phyloP scores from a whole-genome alignment of 129 eudicot genomes.

The Silybum marianum region DNA sequence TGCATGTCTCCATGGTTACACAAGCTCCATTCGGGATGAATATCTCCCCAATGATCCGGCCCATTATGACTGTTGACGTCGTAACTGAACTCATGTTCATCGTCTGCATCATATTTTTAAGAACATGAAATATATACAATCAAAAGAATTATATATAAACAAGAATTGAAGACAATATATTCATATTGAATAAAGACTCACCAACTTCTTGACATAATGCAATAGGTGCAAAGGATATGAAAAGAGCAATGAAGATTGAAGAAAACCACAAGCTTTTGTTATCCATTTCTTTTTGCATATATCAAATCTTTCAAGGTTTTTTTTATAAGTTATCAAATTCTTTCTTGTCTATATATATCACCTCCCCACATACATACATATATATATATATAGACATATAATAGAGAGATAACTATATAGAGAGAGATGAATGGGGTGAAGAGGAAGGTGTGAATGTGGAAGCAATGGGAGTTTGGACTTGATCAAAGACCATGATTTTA shows the following conservation, averaged over 20 bases:
- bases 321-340: constrained; percentile 2
- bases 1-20: constrained; percentile 66
- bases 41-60: constrained; percentile 56
- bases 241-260: constrained; percentile 37
- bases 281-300: constrained; percentile 22
- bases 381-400: background rate
- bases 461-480: constrained; percentile 8
- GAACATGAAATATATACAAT: background rate
- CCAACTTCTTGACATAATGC: constrained; percentile 56
- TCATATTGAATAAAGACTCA: constrained; percentile 21
- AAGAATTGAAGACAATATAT: background rate
- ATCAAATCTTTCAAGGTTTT: background rate
- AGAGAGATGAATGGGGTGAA: background rate
- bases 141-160: background rate
- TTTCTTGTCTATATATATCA: background rate
- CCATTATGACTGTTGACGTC: constrained; percentile 35
- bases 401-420: background rate
- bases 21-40: constrained; percentile 53
- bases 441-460: constrained; percentile 20
- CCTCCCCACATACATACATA: background rate
- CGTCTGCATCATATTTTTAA: constrained; percentile 36
- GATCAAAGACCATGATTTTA: constrained; percentile 15
- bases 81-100: constrained; percentile 58
- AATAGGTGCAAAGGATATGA: constrained; percentile 16
- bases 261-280: constrained; percentile 6